Base-by-base conservation (phyloP, 768 basidiomycete genomes). In the Boletus fagicola region DNA sequence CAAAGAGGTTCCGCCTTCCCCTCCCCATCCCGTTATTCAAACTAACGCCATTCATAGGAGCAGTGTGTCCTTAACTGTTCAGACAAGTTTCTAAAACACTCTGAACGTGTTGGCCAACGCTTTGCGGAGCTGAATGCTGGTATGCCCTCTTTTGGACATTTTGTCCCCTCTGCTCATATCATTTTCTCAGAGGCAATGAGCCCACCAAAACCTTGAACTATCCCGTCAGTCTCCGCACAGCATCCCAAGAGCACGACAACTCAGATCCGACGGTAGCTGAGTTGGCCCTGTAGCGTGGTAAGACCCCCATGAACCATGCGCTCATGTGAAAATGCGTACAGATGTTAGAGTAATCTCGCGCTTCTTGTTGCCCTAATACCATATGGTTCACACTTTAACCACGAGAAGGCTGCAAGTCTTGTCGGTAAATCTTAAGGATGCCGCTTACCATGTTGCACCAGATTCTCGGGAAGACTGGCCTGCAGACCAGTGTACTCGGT, bases 11-110 rank as follows among this genome's bases (percentile, higher is more conserved):
- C 68, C 61, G 13, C 13, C 12, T 8, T 44, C 10, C 13, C 22
- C 22, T 42, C 52, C 18, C 16, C 57, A 45, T 50, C 51, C 47
- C 51, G 53, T 39, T 36, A 24, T 43, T 26, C 42, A 43, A 48
- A 44, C 56, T 61, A 44, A 68, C 50, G 18, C 49, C 18, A 22
- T 63, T 31, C 47, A n/a, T 67, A 98, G 94, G 90, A 90, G 66
- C 82, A 85, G 62, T 99, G 96, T 71, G 84, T 96, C 47, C 79
- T 84, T 74, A 93, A 95, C 77, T 99, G 96, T 77, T 83, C 94
- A 22, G 96, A 98, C 79, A 99, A 98, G 75, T 98, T 97, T 78
- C 76, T 98, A 68, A 97, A 97, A 72, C 93, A 97, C 71, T 94
- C 94, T 12, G 94, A 98, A 71, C 81, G 94, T 50, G 89, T 96